Conservation (phyloP, 768 basidiomycete genomes). For the Xerocomus potaroensis region DNA sequence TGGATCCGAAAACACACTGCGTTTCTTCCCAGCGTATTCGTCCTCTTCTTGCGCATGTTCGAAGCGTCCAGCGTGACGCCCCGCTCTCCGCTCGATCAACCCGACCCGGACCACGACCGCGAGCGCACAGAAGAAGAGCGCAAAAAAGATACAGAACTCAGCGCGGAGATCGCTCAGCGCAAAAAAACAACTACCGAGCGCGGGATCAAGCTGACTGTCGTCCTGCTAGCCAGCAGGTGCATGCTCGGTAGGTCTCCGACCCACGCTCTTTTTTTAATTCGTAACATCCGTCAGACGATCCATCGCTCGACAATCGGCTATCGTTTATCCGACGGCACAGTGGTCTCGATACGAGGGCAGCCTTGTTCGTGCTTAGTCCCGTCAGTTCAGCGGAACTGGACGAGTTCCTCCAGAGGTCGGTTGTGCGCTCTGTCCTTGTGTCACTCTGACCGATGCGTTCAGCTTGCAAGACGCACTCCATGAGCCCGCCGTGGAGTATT, state of each 20-base stretch:
- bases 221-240: constrained; percentile 82
- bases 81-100: constrained; percentile 51
- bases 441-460: constrained; percentile 1
- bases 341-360: constrained; percentile 85
- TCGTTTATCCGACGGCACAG: constrained; percentile 86
- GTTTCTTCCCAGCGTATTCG: constrained; percentile 89
- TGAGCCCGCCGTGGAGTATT: constrained; percentile 90
- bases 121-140: constrained; percentile 67
- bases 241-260: constrained; percentile 64
- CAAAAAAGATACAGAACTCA: constrained; percentile 67
- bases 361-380: constrained; percentile 91
- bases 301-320: constrained; percentile 74
- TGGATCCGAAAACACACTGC: constrained; percentile 97
- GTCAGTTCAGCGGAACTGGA: constrained; percentile 80
- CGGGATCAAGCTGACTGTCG: constrained; percentile 91
- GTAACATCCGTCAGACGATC: constrained; percentile 58
- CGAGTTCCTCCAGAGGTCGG: constrained; percentile 83
- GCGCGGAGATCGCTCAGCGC: constrained; percentile 72
- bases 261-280: neutral
- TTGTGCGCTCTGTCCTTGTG: neutral
- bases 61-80: constrained; percentile 49
- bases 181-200: constrained; percentile 81
- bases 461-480: constrained; percentile 87
- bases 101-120: constrained; percentile 50
- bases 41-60: constrained; percentile 81